Percentiles rank a stretch among this genome's conserved stretches.
Evolutionary conservation across 371 early-diverging fungal species (phyloP).

Genomic region (Syncephalastrum racemosum): DNA sequence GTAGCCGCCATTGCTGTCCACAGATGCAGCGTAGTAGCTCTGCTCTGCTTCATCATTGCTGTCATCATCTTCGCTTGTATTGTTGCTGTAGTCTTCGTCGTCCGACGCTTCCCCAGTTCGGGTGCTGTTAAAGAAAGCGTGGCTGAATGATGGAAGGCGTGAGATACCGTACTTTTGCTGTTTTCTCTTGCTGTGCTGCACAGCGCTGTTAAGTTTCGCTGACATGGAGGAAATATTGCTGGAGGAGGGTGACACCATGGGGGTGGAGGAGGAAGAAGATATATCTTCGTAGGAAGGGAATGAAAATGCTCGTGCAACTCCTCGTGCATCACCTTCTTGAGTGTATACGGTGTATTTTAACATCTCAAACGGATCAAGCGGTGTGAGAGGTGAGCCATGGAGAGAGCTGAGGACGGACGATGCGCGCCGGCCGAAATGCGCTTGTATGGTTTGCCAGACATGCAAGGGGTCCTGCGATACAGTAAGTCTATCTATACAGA

Average conservation of each 20-base stretch:
- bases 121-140: constrained; percentile 27
- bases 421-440: background rate
- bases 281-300: too few species aligned
- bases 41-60: constrained; percentile 15
- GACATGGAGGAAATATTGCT: too few species aligned
- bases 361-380: too few species aligned
- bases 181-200: too few species aligned
- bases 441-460: constrained; percentile 20
- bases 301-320: too few species aligned
- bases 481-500: background rate
- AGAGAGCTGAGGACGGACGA: background rate
- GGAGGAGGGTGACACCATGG: too few species aligned
- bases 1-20: constrained; percentile 16
- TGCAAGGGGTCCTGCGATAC: constrained; percentile 11
- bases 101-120: constrained; percentile 30
- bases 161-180: constrained; percentile 11
- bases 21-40: constrained; percentile 34
- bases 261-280: too few species aligned
- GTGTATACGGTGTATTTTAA: too few species aligned
- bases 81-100: constrained; percentile 5
- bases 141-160: constrained; percentile 22
- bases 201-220: too few species aligned
- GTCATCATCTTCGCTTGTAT: background rate
- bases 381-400: background rate
- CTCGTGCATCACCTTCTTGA: too few species aligned